These are phyloP conservation scores for Talaromyces sp. DNA, from an alignment of 2,329 filamentous ascomycete species.

Conservation along the genomic window DNA sequence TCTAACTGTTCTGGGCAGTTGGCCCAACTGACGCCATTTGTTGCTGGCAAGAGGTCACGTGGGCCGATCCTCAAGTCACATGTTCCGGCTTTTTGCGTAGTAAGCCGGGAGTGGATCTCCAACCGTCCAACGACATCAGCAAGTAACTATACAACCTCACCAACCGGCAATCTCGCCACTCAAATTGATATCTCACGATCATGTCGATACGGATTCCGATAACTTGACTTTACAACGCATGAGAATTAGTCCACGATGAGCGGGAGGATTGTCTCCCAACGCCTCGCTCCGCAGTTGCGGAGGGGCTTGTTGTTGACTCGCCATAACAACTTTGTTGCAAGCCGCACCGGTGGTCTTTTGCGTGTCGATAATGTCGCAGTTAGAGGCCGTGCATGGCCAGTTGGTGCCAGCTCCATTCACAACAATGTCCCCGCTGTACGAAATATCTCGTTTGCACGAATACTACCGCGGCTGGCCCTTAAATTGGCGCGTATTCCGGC, in stretches of 20 bases:
- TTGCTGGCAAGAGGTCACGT: background rate
- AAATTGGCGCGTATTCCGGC: conserved; percentile 86
- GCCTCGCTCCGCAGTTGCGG: conserved; percentile 63
- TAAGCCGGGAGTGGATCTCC: background rate
- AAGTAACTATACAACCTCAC: background rate
- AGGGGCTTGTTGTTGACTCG: conserved; percentile 55
- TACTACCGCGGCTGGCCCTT: conserved; percentile 78
- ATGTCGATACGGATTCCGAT: conserved; percentile 10
- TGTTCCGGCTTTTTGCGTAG: background rate
- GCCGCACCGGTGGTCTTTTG: conserved; percentile 64
- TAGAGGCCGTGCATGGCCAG: conserved; percentile 67
- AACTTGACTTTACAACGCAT: conserved; percentile 24
- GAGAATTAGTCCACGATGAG: conserved; percentile 52
- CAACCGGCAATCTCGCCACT: background rate
- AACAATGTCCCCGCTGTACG: conserved; percentile 62
- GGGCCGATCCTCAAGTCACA: background rate
- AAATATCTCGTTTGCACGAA: conserved; percentile 61
- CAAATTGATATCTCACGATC: background rate
- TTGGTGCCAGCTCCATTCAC: conserved; percentile 73
- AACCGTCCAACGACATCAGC: conserved; percentile 5
- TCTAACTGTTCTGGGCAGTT: conserved; percentile 6
- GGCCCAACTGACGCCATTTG: conserved; percentile 5
- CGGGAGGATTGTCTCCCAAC: conserved; percentile 69
- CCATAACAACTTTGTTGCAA: conserved; percentile 56
- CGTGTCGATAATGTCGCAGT: conserved; percentile 59